These are phyloP conservation scores for Candida andamanensis DNA, from an alignment of 805 yeast species.

Conservation along the genomic window DNA sequence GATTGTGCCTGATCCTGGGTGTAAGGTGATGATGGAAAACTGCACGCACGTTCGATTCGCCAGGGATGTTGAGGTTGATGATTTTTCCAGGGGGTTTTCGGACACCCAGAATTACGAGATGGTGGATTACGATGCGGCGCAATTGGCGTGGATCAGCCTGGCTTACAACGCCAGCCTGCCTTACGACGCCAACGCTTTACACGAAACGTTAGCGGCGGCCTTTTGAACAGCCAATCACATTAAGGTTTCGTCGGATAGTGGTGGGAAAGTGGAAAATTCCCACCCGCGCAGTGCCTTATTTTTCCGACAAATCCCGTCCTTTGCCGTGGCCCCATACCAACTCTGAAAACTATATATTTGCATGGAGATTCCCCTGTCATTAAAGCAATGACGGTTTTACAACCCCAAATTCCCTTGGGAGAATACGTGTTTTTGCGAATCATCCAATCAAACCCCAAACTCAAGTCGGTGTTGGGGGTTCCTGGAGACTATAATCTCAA, in stretches of 20 bases:
- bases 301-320: too few relatives aligned
- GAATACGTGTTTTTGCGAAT: slow-evolving; percentile 61
- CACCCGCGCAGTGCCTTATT: too few relatives aligned
- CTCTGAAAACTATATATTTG: too few relatives aligned
- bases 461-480: slow-evolving; percentile 60
- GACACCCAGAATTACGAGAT: slow-evolving; percentile 2
- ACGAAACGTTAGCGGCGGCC: too few relatives aligned
- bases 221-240: too few relatives aligned
- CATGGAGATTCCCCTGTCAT: too few relatives aligned
- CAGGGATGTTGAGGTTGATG: slow-evolving; percentile 18
- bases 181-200: background rate
- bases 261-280: too few relatives aligned
- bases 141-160: slow-evolving; percentile 5
- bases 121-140: background rate
- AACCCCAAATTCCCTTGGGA: slow-evolving; percentile 48
- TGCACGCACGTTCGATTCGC: slow-evolving; percentile 16
- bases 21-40: slow-evolving; percentile 26
- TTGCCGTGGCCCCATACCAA: background rate
- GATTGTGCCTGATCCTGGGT: slow-evolving; percentile 15
- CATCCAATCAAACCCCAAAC: slow-evolving; percentile 45
- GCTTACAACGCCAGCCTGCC: background rate
- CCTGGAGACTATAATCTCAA: slow-evolving; percentile 75
- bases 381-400: slow-evolving; percentile 8
- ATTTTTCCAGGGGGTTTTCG: slow-evolving; percentile 18
- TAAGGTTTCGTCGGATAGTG: too few relatives aligned